Base-by-base conservation (phyloP, 495 filamentous ascomycete genomes). In the Penicilliopsis zonata region DNA sequence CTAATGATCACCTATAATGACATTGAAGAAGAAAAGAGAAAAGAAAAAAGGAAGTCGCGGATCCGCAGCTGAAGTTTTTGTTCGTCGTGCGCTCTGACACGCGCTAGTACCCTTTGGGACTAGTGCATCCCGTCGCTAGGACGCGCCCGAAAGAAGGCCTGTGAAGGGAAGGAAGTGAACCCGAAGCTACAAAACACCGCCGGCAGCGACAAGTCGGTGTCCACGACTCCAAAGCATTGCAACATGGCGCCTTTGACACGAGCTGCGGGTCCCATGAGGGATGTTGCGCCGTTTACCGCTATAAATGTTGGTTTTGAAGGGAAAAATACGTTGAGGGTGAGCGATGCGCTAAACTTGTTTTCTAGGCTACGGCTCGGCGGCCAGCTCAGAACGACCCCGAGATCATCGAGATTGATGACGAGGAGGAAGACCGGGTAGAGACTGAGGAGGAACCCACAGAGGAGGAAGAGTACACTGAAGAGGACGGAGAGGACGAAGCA, bases 1-100 rank as follows among this genome's bases (percentile, higher is more conserved):
- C 90, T 98, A 98, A 88, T 86, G 84, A 84, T 72, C 76, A 82
- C 78, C 86, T 90, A 80, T 61, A 69, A 71, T n/a, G 78, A 90
- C 80, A 92, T 88, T 84, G 63, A 56, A 60, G 61, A 67, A 66
- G 59, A 72, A 70, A 63, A 69, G 60, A 55, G 53, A 59, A 59
- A 59, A 18, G 31, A 37, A 37, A 23, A 38, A 42, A 52, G 47
- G 57, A 70, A 67, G 52, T 65, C 61, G 51, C 47, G 53, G 52
- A 55, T 40, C 37, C 26, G 28, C 36, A 32, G 28, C 24, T 35
- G 37, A 21, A 21, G 10, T 31, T 31, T 31, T 31, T 20, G 7
- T 15, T 6, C 6, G 5, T n/a, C n/a, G n/a, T n/a, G n/a, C n/a
- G n/a, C n/a, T 6, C 17, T 6, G 22, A 4, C 30, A 8, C 3